Base-by-base conservation (phyloP, 441 rosid genomes). In the Sinapis alba region DNA sequence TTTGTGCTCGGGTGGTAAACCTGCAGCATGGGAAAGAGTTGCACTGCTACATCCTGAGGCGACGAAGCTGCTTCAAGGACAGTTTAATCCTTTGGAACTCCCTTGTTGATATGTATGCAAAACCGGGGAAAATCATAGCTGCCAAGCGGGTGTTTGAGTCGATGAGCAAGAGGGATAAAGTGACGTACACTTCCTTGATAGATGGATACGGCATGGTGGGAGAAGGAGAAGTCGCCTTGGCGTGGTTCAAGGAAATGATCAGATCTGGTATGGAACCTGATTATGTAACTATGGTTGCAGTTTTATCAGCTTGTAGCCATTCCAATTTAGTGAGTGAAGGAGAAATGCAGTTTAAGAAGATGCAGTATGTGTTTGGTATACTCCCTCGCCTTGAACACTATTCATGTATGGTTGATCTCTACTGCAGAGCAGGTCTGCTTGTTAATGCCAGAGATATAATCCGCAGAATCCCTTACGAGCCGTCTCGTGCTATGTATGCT, bases 271-370 rank as follows among this genome's bases (percentile, higher is more conserved):
- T 88, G 64, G 78, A 78, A 77, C 93, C 95, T 19, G 98, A 93
- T 78, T 85, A 80, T 74, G 75, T 93, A 76, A 87, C 89, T 8
- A 85, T 93, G 89, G 87, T 89, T 73, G 91, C 97, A 47, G 86
- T 88, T 78, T 84, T 89, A 72, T 82, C 97, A 70, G 98, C 97
- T 47, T 90, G 98, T 68, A 90, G 95, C 62, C 98, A 90, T 78
- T 89, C 90, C 6, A 85, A 85, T 41, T 78, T 93, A 53, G 83
- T 87, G 57, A 12, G 58, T 28, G 78, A 88, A 79, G 95, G 97
- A 53, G 79, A 83, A 60, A 66, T 15, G 74, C 67, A 81, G 82
- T 91, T 93, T 65, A 74, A 77, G 71, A 81, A 69, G 79, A 93
- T 90, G 88, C 68, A 23, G 36, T 51, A 15, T 61, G 36, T 71